Evolutionary conservation across 805 yeast species (phyloP).

Genomic region (Myxozyma udenii): DNA sequence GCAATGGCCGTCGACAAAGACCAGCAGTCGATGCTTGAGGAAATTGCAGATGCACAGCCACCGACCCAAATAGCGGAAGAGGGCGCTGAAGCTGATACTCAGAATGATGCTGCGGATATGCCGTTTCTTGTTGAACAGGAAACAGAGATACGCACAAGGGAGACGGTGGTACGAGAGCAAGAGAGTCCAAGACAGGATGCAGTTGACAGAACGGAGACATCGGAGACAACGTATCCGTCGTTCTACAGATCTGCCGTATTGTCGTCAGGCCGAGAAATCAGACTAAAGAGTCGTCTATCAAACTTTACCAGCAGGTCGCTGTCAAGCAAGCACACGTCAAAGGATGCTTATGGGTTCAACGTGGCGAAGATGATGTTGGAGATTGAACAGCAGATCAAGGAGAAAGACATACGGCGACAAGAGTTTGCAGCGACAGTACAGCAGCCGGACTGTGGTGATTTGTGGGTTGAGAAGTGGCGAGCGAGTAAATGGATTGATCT

Average conservation of each 20-base stretch:
- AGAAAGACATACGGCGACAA: background rate
- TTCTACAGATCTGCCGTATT: background rate
- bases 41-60: too few species aligned
- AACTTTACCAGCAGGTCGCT: background rate
- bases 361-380: slow-evolving; percentile 16
- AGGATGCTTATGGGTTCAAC: slow-evolving; percentile 11
- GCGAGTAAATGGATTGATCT: slow-evolving; percentile 63
- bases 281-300: slow-evolving; percentile 1
- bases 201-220: too few species aligned
- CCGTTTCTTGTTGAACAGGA: too few species aligned
- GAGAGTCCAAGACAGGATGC: too few species aligned
- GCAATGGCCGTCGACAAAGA: too few species aligned
- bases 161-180: too few species aligned
- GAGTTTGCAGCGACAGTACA: background rate
- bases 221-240: background rate
- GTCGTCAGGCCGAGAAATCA: background rate
- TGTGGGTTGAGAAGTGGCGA: slow-evolving; percentile 63
- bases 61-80: too few species aligned
- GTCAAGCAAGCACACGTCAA: background rate
- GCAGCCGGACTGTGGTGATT: background rate
- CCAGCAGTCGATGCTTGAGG: too few species aligned
- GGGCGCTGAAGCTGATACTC: too few species aligned
- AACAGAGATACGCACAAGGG: too few species aligned
- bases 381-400: slow-evolving; percentile 13
- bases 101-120: too few species aligned